Evolutionary conservation across 2,329 filamentous ascomycete species (phyloP).

Genomic region (Fusarium chlamydosporum): DNA sequence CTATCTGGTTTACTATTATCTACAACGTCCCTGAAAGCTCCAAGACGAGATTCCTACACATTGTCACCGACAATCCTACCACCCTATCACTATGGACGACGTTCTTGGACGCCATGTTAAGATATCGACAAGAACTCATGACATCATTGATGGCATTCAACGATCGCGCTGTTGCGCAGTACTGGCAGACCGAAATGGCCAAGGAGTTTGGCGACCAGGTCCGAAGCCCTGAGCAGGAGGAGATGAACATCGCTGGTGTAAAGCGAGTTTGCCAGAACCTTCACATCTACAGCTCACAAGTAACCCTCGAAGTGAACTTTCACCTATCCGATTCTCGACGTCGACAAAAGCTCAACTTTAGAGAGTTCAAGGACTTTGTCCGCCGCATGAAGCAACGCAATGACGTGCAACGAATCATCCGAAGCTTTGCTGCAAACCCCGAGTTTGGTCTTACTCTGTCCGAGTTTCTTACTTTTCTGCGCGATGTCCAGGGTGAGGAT

Average conservation of each 20-base stretch:
- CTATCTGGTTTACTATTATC: slow-evolving; percentile 89
- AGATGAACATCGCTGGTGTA: slow-evolving; percentile 82
- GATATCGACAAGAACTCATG: slow-evolving; percentile 91
- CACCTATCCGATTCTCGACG: slow-evolving; percentile 75
- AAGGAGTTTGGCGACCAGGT: slow-evolving; percentile 71
- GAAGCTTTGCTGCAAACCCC: slow-evolving; percentile 69
- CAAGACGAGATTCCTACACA: slow-evolving; percentile 88
- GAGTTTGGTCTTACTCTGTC: slow-evolving; percentile 76
- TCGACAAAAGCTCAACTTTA: slow-evolving; percentile 78
- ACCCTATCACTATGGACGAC: slow-evolving; percentile 84
- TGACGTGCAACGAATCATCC: slow-evolving; percentile 83
- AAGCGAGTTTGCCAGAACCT: slow-evolving; percentile 88
- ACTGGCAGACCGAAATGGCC: slow-evolving; percentile 89
- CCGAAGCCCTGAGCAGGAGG: slow-evolving; percentile 71
- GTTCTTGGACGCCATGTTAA: slow-evolving; percentile 86
- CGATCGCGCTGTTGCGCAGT: slow-evolving; percentile 82
- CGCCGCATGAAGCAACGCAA: slow-evolving; percentile 84
- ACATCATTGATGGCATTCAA: slow-evolving; percentile 88
- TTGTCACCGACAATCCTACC: slow-evolving; percentile 82
- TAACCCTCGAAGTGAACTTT: slow-evolving; percentile 81
- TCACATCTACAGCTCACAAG: slow-evolving; percentile 89
- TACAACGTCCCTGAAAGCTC: slow-evolving; percentile 84
- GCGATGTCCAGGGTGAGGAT: slow-evolving; percentile 80
- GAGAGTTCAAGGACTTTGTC: slow-evolving; percentile 88
- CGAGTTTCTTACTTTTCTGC: slow-evolving; percentile 83